Evolutionary conservation across 495 filamentous ascomycete species (phyloP), one percentile per base, ranked within the genome.

Genomic region (Xylaria bambusicola): DNA sequence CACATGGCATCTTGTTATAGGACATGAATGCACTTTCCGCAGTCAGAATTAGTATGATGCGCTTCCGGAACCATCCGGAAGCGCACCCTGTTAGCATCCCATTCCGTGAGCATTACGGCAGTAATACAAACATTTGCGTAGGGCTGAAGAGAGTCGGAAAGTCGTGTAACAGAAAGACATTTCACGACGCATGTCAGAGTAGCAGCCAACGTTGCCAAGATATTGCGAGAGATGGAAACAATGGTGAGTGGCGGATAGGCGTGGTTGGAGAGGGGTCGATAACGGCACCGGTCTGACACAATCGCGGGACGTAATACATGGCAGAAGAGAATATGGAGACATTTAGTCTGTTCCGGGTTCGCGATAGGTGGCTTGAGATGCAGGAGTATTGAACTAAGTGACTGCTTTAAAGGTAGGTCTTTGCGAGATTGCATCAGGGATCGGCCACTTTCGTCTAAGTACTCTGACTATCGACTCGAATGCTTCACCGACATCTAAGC

Each of bases 111-210:
- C 31, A 45, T 13, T 23, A 23, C 47, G 56, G 56, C 31, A 58
- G 56, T 58, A 31, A 24, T 49, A 58, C 56, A 51, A 48, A 58
- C 35, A 58, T 51, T 36, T 60, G 67, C 65, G 61, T 70, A 70
- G 67, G 67, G 67, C 67, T 70, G 67, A 70, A 52, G 48, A 67
- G 67, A 56, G 21, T 58, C 62, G 56, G 47, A 56, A 69, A 69
- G 67, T 65, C 59, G 67, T 70, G 67, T 67, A 70, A 70, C 67
- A 40, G 52, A 66, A 40, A 15, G 64, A 50, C 60, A 38, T 60
- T 54, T 60, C 40, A 31, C 21, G 42, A 60, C 62, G 67, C 67
- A 70, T 63, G 67, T 67, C 65, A 70, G 65, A 59, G 57, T 60
- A 33, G 57, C 9, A 60, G 49, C 44, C 41, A n/a, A 53, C 57